Evolutionary conservation across 108 stramenopile species (phyloP), one percentile per base, ranked within the genome.

Genomic region (Fistulifera pelliculosa): DNA sequence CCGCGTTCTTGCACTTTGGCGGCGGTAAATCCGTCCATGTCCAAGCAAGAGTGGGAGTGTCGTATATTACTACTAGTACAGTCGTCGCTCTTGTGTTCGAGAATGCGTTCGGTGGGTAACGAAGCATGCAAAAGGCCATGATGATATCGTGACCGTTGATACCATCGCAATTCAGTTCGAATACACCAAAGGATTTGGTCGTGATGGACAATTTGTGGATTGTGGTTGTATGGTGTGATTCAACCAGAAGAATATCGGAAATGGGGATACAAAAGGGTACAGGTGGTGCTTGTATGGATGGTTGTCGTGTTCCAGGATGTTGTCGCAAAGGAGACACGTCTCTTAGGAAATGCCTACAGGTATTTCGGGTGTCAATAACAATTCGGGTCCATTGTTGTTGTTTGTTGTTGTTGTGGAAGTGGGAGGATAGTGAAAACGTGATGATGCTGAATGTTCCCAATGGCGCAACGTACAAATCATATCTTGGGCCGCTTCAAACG

Each of bases 121-220:
- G 44, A 47, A 22, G 44, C 44, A 6, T 47, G 17, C 44, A 47
- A 22, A 47, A 47, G 21, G 44, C 44, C 44, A 47, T 8, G 7
- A 47, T 3, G 3, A 47, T 47, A 47, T 47, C 44, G 10, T 47
- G 44, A 10, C 44, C 44, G 44, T 47, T 47, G 44, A 18, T 3
- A 22, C 19, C 10, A 7, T 21, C 44, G 5, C 44, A 18, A 22
- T 47, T 22, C 19, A 47, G 10, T 22, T 47, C 44, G 21, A 47
- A 47, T 21, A 21, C 17, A 22, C 44, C 44, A 22, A 47, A 22
- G 10, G 19, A 21, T 18, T 6, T 3, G 5, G 44, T 47, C 5
- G 44, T 47, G 10, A 47, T 22, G 44, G 11, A 13, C 40, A 41
- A 47, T 47, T 8, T 8, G 44, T 47, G 3, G 17, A 5, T 18